Conservation (phyloP, 2,329 filamentous ascomycete species). For the Cyphellophora europaea region DNA sequence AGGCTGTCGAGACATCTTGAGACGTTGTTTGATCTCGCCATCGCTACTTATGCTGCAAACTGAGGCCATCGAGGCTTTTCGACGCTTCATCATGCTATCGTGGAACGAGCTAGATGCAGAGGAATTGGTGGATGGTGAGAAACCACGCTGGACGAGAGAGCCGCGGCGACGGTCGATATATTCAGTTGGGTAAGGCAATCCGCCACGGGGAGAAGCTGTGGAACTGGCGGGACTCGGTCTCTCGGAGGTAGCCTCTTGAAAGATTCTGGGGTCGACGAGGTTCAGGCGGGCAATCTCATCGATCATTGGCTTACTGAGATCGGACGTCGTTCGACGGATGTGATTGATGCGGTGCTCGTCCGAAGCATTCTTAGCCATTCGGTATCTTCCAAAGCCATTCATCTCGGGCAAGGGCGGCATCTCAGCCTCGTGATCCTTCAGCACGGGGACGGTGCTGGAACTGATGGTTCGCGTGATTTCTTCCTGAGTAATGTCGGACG, state of each 20-base stretch:
- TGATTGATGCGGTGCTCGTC: conserved; percentile 9
- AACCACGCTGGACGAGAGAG: not conserved
- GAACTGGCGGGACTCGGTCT: not conserved
- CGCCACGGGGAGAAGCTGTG: not conserved
- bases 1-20: not conserved
- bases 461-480: conserved; percentile 15
- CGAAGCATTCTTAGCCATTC: conserved; percentile 13
- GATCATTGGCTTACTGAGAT: not conserved
- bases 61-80: too few relatives aligned
- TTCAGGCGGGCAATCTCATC: not conserved
- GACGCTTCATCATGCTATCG: too few relatives aligned
- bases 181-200: not conserved
- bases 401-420: conserved; percentile 13
- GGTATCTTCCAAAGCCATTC: conserved; percentile 17
- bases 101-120: too few relatives aligned
- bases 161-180: not conserved
- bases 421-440: too few relatives aligned
- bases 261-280: not conserved
- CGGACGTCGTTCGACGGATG: not conserved
- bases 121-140: not conserved
- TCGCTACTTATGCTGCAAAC: too few relatives aligned
- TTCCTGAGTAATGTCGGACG: conserved; percentile 7
- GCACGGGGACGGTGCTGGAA: too few relatives aligned
- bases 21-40: not conserved
- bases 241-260: not conserved